These are phyloP conservation scores for Phialophora tarda DNA, from an alignment of 2,329 filamentous ascomycete species.

Conservation along the genomic window DNA sequence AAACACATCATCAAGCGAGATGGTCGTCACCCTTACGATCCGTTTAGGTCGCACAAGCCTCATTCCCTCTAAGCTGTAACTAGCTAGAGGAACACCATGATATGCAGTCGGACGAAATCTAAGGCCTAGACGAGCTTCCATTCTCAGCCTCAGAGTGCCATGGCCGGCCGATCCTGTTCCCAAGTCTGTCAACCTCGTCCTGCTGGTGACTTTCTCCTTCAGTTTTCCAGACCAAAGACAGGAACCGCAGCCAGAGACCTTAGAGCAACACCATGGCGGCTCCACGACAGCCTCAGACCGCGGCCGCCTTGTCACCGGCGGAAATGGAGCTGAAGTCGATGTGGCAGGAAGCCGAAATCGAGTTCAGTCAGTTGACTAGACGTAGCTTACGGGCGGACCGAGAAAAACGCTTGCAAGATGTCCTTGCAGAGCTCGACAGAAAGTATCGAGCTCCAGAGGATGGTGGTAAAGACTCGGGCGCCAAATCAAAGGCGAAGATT, in stretches of 20 bases:
- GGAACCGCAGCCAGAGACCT: not conserved
- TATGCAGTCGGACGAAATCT: too few relatives aligned
- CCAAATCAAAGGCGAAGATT: not conserved
- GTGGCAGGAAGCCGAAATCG: conserved; percentile 13
- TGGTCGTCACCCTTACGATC: not conserved
- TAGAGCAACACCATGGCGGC: not conserved
- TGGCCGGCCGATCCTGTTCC: not conserved
- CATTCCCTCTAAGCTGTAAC: not conserved
- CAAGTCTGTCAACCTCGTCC: not conserved
- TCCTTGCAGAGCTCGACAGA: not conserved
- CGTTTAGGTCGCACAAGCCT: not conserved
- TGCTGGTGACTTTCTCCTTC: not conserved
- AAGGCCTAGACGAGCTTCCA: not conserved
- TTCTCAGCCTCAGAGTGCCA: not conserved
- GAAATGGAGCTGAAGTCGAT: conserved; percentile 9
- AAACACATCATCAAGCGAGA: not conserved
- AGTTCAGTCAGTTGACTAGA: conserved; percentile 9
- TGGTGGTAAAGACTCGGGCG: too few relatives aligned
- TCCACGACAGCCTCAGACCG: not conserved
- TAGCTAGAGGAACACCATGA: not conserved
- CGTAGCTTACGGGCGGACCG: conserved; percentile 4
- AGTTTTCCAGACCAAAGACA: not conserved
- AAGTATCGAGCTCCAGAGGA: not conserved
- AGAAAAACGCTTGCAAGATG: conserved; percentile 9
- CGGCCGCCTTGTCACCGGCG: conserved; percentile 1